phyloP scores from a whole-genome alignment of 2,329 filamentous ascomycete species.

The Hypoxylon sp. region DNA sequence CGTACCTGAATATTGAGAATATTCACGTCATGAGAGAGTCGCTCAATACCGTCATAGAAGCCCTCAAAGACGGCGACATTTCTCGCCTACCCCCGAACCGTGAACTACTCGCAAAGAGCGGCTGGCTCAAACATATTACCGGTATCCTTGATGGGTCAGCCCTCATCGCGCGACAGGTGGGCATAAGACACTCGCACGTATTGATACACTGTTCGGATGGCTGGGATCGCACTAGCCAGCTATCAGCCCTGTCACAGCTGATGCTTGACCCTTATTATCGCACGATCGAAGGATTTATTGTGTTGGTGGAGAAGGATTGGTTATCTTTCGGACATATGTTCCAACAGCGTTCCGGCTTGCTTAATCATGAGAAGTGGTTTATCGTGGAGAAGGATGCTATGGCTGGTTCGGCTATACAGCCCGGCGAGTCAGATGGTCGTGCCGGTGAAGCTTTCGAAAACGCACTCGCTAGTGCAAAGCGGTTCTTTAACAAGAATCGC shows the following conservation, averaged over 20 bases:
- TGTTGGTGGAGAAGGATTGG: slow-evolving; percentile 97
- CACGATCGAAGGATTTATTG: slow-evolving; percentile 93
- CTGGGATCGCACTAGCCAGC: slow-evolving; percentile 96
- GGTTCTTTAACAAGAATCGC: slow-evolving; percentile 89
- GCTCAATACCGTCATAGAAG: slow-evolving; percentile 86
- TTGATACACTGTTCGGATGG: slow-evolving; percentile 98
- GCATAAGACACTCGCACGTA: slow-evolving; percentile 92
- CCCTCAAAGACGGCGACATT: slow-evolving; percentile 92
- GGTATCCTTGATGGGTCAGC: slow-evolving; percentile 86
- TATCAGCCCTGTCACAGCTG: slow-evolving; percentile 90
- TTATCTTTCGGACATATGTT: slow-evolving; percentile 99
- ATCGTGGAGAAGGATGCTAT: slow-evolving; percentile 83
- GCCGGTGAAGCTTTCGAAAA: slow-evolving; percentile 84
- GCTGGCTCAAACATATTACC: slow-evolving; percentile 91
- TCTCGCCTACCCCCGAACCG: slow-evolving; percentile 84
- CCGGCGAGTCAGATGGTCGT: slow-evolving; percentile 71
- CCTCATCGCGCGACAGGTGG: slow-evolving; percentile 87
- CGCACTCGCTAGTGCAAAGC: slow-evolving; percentile 84
- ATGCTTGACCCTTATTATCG: slow-evolving; percentile 97
- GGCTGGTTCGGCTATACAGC: slow-evolving; percentile 73
- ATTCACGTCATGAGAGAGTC: slow-evolving; percentile 98
- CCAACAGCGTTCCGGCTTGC: slow-evolving; percentile 86
- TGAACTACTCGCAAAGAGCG: slow-evolving; percentile 84
- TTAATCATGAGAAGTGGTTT: slow-evolving; percentile 96
- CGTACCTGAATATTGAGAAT: slow-evolving; percentile 95